Evolutionary conservation across 306 rosid species (phyloP), one percentile per base, ranked within the genome.

Genomic region (Sindora glabra): DNA sequence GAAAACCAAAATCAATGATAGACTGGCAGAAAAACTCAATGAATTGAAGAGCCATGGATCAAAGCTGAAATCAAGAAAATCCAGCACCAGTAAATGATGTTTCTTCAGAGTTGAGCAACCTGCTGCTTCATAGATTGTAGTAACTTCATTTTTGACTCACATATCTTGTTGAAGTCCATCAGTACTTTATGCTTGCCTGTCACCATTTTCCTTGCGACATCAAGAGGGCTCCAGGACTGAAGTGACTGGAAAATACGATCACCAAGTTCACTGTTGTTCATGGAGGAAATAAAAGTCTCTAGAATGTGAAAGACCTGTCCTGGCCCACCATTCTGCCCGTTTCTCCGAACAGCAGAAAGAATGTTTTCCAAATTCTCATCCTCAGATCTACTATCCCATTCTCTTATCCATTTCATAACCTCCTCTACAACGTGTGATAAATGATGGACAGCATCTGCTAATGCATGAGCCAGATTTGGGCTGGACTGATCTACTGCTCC

Each of bases 171-270:
- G 66, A 94, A 82, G 53, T 89, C 91, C 7, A 56, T 70, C 62
- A 84, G 48, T 12, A 62, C 78, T 64, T 59, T 67, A 48, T 59
- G 71, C 78, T 89, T 94, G 64, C 95, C 95, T 1, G 73, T 72
- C 26, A 77, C 48, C 19, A 94, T 78, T 76, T 89, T 94, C 62
- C 94, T 79, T 18, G 84, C 86, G 14, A 82, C 89, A 26, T 94
- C 89, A 17, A 76, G 80, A 17, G 80, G 74, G 65, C 62, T 80
- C 99, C 99, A 94, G 50, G 87, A 78, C 69, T 75, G 79, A 26
- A 94, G 59, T 56, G 95, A 81, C 50, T 61, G 84, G 39, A 81
- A 64, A 50, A 86, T 81, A 8, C 61, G 69, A 44, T 79, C 87
- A 21, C 99, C 94, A 8, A 84, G 48, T 24, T 89, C 89, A 1